Evolutionary conservation across 352 stramenopile species (phyloP).

Genomic region (Phytopythium vexans): DNA sequence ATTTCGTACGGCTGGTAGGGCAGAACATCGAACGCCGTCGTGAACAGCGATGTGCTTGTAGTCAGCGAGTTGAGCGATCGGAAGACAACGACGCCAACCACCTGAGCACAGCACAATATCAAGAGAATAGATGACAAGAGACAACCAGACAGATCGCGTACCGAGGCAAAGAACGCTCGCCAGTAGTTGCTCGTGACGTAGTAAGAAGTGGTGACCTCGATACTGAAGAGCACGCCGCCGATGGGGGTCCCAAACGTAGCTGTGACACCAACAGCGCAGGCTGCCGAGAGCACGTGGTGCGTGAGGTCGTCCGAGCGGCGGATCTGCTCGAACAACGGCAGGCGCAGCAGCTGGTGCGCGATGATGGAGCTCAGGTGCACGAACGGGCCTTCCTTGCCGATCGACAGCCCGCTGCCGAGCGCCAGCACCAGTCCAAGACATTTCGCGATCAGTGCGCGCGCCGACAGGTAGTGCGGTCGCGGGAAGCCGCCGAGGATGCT

Average conservation of each 20-base stretch:
- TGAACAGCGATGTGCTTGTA: constrained; percentile 70
- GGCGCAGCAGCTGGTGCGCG: constrained; percentile 51
- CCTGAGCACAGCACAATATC: constrained; percentile 6
- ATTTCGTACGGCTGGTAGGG: constrained; percentile 79
- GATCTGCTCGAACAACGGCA: constrained; percentile 65
- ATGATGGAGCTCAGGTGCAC: constrained; percentile 79
- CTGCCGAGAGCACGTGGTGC: constrained; percentile 65
- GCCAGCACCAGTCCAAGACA: constrained; percentile 59
- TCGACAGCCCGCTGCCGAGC: constrained; percentile 61
- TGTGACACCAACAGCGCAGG: constrained; percentile 74
- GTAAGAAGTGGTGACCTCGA: constrained; percentile 84
- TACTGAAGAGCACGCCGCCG: constrained; percentile 75
- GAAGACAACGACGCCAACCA: constrained; percentile 85
- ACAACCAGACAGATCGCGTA: constrained; percentile 4
- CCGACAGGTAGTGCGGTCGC: constrained; percentile 62
- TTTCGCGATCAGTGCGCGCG: constrained; percentile 60
- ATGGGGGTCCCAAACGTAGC: constrained; percentile 75
- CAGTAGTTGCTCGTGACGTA: constrained; percentile 90
- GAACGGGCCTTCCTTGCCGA: constrained; percentile 81
- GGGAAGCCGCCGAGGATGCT: constrained; percentile 73
- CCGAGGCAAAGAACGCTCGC: constrained; percentile 86
- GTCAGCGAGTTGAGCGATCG: constrained; percentile 65
- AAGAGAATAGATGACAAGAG: neutral
- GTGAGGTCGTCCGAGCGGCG: constrained; percentile 52
- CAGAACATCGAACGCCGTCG: constrained; percentile 66